A percentile compares a stretch with the other conserved stretches of the same genome.
Conservation (phyloP, 176 grass and related monocot species). For the Coix lacrymajobi region DNA sequence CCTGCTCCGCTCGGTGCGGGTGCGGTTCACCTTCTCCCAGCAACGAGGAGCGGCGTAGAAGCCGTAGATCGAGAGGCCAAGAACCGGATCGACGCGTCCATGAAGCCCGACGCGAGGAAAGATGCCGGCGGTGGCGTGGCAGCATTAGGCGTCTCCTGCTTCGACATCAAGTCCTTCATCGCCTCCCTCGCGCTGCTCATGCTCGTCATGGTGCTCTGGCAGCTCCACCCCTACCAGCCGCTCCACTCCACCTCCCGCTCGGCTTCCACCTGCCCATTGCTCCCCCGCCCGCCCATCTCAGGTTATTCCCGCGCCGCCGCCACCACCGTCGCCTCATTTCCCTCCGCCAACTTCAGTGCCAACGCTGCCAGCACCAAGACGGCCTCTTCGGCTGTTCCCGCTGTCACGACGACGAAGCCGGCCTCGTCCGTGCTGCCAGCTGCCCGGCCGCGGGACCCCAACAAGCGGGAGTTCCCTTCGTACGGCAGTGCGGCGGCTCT, state of each 20-base stretch:
- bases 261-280: conserved; percentile 14
- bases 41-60: background rate
- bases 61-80: background rate
- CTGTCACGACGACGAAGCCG: background rate
- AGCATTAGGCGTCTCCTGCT: conserved; percentile 35
- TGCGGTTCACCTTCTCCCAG: background rate
- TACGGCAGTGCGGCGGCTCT: conserved; percentile 75
- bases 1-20: background rate
- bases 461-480: conserved; percentile 63
- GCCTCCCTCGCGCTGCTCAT: conserved; percentile 62
- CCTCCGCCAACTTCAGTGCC: conserved; percentile 2
- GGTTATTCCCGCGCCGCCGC: background rate
- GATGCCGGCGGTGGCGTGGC: conserved; percentile 18
- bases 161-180: conserved; percentile 79
- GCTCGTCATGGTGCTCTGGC: conserved; percentile 58
- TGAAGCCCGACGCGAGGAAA: conserved; percentile 46
- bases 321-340: background rate
- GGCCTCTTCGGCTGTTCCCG: background rate
- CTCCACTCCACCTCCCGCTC: conserved; percentile 12
- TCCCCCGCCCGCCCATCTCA: background rate
- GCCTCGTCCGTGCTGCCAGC: background rate
- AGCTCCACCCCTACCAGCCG: conserved; percentile 57
- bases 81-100: background rate
- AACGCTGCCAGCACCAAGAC: background rate
- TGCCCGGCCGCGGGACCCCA: conserved; percentile 6